Evolutionary conservation across 2,329 filamentous ascomycete species (phyloP).

Genomic region (Aureobasidium mangrovei): DNA sequence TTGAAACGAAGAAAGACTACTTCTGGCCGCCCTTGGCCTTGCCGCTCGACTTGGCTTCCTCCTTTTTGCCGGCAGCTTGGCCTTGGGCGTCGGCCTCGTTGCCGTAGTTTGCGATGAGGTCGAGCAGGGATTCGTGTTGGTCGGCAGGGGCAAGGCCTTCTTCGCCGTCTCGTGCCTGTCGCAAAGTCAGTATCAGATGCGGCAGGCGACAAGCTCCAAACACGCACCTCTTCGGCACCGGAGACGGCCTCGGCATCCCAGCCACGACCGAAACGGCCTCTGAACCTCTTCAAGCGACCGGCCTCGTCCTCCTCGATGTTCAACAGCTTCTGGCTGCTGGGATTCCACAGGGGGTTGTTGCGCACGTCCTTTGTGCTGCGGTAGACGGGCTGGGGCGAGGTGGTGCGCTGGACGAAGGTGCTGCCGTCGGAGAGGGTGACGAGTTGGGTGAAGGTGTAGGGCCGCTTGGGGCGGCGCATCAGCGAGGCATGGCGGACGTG

Average conservation of each 20-base stretch:
- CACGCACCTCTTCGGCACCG: constrained; percentile 14
- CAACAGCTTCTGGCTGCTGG: constrained; percentile 65
- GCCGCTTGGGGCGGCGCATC: constrained; percentile 76
- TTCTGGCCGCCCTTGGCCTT: constrained; percentile 29
- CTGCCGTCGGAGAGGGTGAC: constrained; percentile 86
- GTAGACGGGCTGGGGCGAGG: constrained; percentile 57
- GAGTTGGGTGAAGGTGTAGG: constrained; percentile 96
- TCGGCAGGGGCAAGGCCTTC: constrained; percentile 32
- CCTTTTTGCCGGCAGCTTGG: constrained; percentile 36
- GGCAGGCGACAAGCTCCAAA: background rate
- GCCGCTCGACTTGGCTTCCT: constrained; percentile 28
- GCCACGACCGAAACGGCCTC: constrained; percentile 69
- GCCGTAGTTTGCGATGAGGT: constrained; percentile 45
- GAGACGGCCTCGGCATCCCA: constrained; percentile 56
- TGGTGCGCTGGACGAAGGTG: constrained; percentile 71
- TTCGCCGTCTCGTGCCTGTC: constrained; percentile 40
- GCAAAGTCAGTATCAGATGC: background rate
- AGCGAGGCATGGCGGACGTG: constrained; percentile 78
- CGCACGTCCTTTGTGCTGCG: constrained; percentile 69
- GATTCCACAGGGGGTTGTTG: constrained; percentile 89
- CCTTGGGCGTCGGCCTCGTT: constrained; percentile 30
- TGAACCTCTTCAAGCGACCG: constrained; percentile 77
- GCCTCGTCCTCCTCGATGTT: constrained; percentile 95
- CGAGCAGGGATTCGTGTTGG: constrained; percentile 47
- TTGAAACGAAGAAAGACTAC: constrained; percentile 12